phyloP scores from a whole-genome alignment of 805 yeast species.

The Helenozyma rhizophorensis region DNA sequence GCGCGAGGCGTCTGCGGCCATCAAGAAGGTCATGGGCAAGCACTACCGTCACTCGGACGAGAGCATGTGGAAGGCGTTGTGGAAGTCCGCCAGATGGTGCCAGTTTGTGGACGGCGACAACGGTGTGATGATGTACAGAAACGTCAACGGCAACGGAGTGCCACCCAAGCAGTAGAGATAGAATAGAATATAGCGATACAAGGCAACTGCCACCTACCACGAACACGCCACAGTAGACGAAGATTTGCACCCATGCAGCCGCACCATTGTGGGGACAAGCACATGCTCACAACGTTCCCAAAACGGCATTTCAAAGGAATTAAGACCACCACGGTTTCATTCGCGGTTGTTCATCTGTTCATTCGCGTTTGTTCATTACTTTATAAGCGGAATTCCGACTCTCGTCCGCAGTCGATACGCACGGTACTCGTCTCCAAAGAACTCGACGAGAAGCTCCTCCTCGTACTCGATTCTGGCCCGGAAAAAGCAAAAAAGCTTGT shows the following conservation, averaged over 20 bases:
- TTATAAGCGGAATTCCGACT: constrained; percentile 63
- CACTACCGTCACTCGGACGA: constrained; percentile 66
- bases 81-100: constrained; percentile 61
- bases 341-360: too few species aligned
- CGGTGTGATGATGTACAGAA: constrained; percentile 59
- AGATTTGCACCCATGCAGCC: too few species aligned
- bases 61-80: constrained; percentile 68
- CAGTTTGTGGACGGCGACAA: constrained; percentile 71
- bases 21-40: constrained; percentile 79
- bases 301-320: too few species aligned
- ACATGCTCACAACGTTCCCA: too few species aligned
- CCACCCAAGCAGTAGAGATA: constrained; percentile 11
- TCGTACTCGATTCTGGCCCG: constrained; percentile 62
- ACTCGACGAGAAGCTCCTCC: constrained; percentile 57
- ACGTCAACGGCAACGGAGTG: constrained; percentile 40
- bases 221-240: too few species aligned
- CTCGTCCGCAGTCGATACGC: constrained; percentile 46
- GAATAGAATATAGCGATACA: too few species aligned
- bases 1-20: constrained; percentile 73
- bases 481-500: constrained; percentile 69
- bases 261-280: too few species aligned
- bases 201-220: too few species aligned
- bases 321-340: too few species aligned
- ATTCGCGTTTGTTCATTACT: too few species aligned
- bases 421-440: constrained; percentile 68